These are phyloP conservation scores for Castanospermum australe DNA, from an alignment of 306 rosid species.

Conservation along the genomic window DNA sequence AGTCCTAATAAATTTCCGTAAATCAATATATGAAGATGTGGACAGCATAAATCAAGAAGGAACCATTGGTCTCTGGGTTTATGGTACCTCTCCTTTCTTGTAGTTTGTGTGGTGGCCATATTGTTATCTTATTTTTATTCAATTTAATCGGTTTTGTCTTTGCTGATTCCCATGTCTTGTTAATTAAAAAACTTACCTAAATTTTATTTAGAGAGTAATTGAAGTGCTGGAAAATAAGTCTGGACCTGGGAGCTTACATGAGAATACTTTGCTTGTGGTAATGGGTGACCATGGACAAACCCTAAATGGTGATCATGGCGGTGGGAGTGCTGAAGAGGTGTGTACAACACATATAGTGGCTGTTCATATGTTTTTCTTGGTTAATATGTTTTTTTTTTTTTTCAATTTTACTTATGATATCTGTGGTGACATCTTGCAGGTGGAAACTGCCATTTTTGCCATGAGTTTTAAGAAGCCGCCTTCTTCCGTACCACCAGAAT, in stretches of 20 bases:
- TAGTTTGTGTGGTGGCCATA: neutral
- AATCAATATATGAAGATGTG: neutral
- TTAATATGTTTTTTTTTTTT: neutral
- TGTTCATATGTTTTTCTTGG: conserved; percentile 8
- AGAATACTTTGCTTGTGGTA: conserved; percentile 88
- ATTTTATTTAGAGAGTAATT: conserved; percentile 69
- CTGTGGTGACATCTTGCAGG: conserved; percentile 51
- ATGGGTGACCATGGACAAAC: conserved; percentile 99
- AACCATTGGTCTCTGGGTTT: neutral
- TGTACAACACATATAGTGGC: conserved; percentile 7
- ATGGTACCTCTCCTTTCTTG: conserved; percentile 8
- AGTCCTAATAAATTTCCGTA: neutral
- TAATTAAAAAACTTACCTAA: conserved; percentile 21
- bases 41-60: neutral
- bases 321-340: conserved; percentile 97
- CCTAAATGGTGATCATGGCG: conserved; percentile 97
- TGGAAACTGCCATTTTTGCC: conserved; percentile 87
- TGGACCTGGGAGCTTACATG: conserved; percentile 79
- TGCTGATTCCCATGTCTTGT: conserved; percentile 15
- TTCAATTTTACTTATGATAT: conserved; percentile 22
- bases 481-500: conserved; percentile 47
- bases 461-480: conserved; percentile 74
- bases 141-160: conserved; percentile 4
- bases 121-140: conserved; percentile 1
- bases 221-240: conserved; percentile 72